Conservation (phyloP, 2,329 filamentous ascomycete species). For the Fusarium sp. region DNA sequence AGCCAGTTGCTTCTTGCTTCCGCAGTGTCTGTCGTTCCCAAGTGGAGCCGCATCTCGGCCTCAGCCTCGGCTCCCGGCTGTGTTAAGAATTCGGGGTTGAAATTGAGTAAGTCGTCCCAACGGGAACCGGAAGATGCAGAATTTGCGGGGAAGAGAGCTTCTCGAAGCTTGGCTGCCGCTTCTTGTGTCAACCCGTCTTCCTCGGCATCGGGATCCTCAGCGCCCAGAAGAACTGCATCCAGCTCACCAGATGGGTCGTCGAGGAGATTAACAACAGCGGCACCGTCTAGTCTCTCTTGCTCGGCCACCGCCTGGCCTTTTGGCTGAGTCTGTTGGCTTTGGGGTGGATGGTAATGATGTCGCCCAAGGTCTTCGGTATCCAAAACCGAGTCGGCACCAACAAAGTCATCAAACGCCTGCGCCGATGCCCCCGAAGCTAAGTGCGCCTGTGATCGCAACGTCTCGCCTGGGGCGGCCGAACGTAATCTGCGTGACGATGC, state of each 20-base stretch:
- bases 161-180: slow-evolving; percentile 54
- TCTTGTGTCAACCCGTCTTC: slow-evolving; percentile 48
- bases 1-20: slow-evolving; percentile 65
- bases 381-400: slow-evolving; percentile 32
- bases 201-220: slow-evolving; percentile 39
- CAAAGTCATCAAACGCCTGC: slow-evolving; percentile 48
- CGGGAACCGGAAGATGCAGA: slow-evolving; percentile 15
- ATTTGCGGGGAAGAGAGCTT: slow-evolving; percentile 56
- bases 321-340: neutral
- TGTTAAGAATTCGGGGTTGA: slow-evolving; percentile 62
- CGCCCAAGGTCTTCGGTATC: slow-evolving; percentile 12
- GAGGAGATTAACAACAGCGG: slow-evolving; percentile 59
- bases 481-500: slow-evolving; percentile 43
- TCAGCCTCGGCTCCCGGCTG: slow-evolving; percentile 38
- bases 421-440: slow-evolving; percentile 52
- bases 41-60: slow-evolving; percentile 45
- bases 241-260: slow-evolving; percentile 46
- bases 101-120: slow-evolving; percentile 67
- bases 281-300: slow-evolving; percentile 55
- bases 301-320: slow-evolving; percentile 18
- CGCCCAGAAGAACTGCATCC: slow-evolving; percentile 36
- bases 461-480: slow-evolving; percentile 31
- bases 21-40: slow-evolving; percentile 58
- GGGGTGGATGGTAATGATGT: neutral
- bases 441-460: slow-evolving; percentile 31